Evolutionary conservation across 345 rosid species (phyloP), one percentile per base, ranked within the genome.

Genomic region (Noccaea bulbosa): DNA sequence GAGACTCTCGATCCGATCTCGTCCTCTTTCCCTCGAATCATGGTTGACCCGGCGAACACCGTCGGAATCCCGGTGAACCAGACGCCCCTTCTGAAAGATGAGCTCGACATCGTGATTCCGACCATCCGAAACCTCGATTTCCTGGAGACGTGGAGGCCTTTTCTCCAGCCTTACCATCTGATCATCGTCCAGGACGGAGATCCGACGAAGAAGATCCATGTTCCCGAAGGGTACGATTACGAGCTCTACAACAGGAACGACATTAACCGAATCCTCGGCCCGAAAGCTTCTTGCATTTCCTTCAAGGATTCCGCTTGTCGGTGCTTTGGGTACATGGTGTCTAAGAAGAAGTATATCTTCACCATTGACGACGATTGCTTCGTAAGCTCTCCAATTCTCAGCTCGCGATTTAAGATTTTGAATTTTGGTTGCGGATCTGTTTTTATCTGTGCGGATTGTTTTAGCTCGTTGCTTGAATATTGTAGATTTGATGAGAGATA

Each of bases 101-200:
- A 88, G 84, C 86, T 93, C 11, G 98, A 93, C 65, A 93, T 93
- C 12, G 97, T 93, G 10, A 93, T 93, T 20, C 98, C 98, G 24
- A 93, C 98, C 0, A 93, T 93, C 67, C 70, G 98, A 27, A 93
- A 91, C 82, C 85, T 93, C 10, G 98, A 93, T 56, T 93, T 93
- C 72, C 86, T 93, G 44, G 98, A 93, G 84, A 91, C 85, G 96
- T 93, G 98, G 98, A 84, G 98, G 83, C 98, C 98, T 2, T 93
- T 93, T 67, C 84, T 93, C 33, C 79, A 91, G 87, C 94, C 92
- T 4, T 93, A 93, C 81, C 98, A 93, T 78, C 78, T 93, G 60
- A 93, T 91, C 83, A 93, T 93, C 57, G 94, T 93, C 49, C 98
- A 93, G 62, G 98, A 93, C 53, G 98, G 98, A 34, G 98, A 93